Conservation (phyloP, 2,329 filamentous ascomycete species). For the Cercospora sp. region DNA sequence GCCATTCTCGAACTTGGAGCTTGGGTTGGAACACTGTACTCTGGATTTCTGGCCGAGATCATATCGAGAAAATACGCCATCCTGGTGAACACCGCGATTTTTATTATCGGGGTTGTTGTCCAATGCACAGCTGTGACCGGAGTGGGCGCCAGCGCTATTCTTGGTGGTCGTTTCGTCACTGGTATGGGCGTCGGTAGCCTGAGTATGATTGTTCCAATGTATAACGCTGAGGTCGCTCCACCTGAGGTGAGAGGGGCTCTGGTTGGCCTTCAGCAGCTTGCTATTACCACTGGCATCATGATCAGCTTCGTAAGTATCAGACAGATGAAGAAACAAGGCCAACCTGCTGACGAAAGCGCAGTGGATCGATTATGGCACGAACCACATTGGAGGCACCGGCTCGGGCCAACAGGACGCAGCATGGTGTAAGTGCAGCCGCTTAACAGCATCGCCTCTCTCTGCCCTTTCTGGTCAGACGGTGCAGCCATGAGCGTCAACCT, state of each 20-base stretch:
- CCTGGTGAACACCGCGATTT: conserved; percentile 64
- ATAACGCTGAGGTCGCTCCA: conserved; percentile 52
- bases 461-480: not conserved
- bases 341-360: not conserved
- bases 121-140: conserved; percentile 61
- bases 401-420: conserved; percentile 62
- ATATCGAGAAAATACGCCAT: conserved; percentile 65
- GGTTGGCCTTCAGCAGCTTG: conserved; percentile 65
- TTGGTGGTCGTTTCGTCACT: conserved; percentile 72
- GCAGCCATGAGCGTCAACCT: not conserved
- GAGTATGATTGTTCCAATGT: conserved; percentile 59
- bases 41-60: conserved; percentile 69
- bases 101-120: conserved; percentile 69
- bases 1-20: conserved; percentile 74
- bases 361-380: conserved; percentile 30
- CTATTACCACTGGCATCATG: conserved; percentile 58
- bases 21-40: conserved; percentile 71
- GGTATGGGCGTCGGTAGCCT: conserved; percentile 66
- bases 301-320: conserved; percentile 49
- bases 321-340: not conserved
- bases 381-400: conserved; percentile 58
- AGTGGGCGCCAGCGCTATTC: conserved; percentile 60
- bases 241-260: conserved; percentile 68
- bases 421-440: conserved; percentile 51
- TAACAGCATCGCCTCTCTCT: not conserved